Base-by-base conservation (phyloP, 1,284 basidiomycete genomes). In the Ganoderma meredithae region DNA sequence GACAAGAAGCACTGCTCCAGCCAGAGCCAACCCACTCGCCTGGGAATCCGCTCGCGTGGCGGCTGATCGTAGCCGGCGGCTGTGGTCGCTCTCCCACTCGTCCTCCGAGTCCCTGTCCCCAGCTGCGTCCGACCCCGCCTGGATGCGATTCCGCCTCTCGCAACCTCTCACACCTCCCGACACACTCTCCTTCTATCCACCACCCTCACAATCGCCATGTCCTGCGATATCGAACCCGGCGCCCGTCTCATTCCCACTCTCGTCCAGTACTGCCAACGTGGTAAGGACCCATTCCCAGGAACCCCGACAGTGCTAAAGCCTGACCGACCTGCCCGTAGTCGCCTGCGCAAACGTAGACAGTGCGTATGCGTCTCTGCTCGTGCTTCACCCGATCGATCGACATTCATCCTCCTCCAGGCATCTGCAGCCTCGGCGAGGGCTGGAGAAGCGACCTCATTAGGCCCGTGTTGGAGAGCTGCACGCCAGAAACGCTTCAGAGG, bases 401-500 rank as follows among this genome's bases (percentile, higher is more conserved):
- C 65, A 60, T 62, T 65, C 53, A 53, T 31, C 25, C 60, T 22
- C 3, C 22, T 53, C 56, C 56, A 78, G 77, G 70, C 59, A 75
- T 78, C 27, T 73, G 68, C 59, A 75, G 75, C 60, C 69, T 79
- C 2, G 76, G 76, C 55, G 84, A 86, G 70, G 85, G 86, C 65
- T 78, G 91, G 71, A 85, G 85, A 63, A 90, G 86, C 77, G 82
- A 84, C 59, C 82, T 94, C 58, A 84, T 91, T 70, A 85, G 84
- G 75, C 93, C 93, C 56, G 87, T 94, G 58, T 82, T 94, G 69
- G 87, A 91, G 75, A 83, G 85, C 73, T 94, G 92, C 78, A 85
- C 85, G 67, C 84, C 88, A 73, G 90, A 93, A 69, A 90, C 89
- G 69, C 83, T 94, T 43, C 80, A 85, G 68, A 83, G 87, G 70